These are phyloP conservation scores for Coprinellus micaceus DNA, from an alignment of 768 basidiomycete genomes.

Conservation along the genomic window DNA sequence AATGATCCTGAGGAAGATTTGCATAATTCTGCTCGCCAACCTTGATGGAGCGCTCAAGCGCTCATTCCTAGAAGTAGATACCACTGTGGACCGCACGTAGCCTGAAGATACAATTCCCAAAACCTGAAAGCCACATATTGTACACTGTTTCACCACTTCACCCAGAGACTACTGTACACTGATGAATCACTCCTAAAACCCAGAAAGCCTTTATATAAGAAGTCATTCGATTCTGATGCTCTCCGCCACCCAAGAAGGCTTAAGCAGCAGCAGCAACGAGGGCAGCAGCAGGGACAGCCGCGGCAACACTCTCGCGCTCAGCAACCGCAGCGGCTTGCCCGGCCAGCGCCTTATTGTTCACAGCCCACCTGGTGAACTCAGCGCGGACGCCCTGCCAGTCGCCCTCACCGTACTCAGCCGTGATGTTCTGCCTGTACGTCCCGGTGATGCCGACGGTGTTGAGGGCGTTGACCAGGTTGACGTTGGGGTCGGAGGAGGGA, in stretches of 20 bases:
- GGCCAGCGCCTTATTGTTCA: neutral
- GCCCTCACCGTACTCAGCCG: conserved; percentile 3
- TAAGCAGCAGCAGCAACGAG: too few relatives aligned
- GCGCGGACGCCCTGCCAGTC: conserved; percentile 8
- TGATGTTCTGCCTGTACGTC: neutral
- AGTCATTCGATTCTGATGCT: too few relatives aligned
- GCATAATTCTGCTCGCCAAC: conserved; percentile 57
- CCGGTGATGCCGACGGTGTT: conserved; percentile 2
- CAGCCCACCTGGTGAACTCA: conserved; percentile 6
- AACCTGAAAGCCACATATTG: too few relatives aligned
- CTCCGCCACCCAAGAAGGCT: too few relatives aligned
- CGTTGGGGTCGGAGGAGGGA: neutral
- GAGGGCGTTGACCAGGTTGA: neutral
- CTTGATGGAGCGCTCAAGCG: too few relatives aligned
- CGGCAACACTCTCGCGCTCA: neutral
- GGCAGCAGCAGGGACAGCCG: neutral
- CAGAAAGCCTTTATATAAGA: too few relatives aligned
- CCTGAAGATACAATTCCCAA: too few relatives aligned
- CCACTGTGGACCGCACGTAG: too few relatives aligned
- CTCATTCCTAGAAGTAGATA: too few relatives aligned
- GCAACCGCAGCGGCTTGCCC: neutral
- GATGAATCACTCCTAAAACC: too few relatives aligned
- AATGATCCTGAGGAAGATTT: conserved; percentile 96
- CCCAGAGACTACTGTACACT: too few relatives aligned
- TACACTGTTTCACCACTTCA: too few relatives aligned